Base-by-base conservation (phyloP, 768 basidiomycete genomes). In the Lactifluus hygrophoroides region DNA sequence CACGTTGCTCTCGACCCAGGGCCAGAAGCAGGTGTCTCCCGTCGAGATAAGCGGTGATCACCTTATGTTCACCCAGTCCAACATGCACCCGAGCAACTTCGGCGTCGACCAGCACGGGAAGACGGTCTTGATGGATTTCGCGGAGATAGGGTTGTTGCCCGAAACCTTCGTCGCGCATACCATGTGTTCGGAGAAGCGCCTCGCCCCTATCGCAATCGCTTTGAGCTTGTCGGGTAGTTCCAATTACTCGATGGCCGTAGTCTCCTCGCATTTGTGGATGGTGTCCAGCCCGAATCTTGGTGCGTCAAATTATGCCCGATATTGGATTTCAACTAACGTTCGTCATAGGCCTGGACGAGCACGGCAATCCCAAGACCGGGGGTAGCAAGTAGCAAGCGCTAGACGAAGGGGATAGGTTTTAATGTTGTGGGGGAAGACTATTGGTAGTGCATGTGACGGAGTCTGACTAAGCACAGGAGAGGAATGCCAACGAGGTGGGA, bases 21-120 rank as follows among this genome's bases (percentile, higher is more conserved):
- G 19, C 40, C 40, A 21, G 40, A 21, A 21, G 40, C 19, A 21
- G 40, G 1, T 37, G 21, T 34, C 32, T 21, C 49, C 35, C 3
- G 21, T 50, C 49, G 8, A 9, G 3, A 21, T 71, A 25, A 19
- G 45, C 42, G 43, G 56, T 57, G 70, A 71, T 6, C 62, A 44
- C 32, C 48, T 69, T 13, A 65, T 71, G 35, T 69, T 69, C 66
- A 67, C 54, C 42, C 71, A 71, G 64, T 64, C 69, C 60, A 66
- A 71, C 66, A 66, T 71, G 60, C 3, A 69, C 55, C 8, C 16
- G 35, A 55, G 58, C 61, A 70, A 69, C 60, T 71, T 71, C 53
- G 66, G 58, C 48, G 58, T 71, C 50, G 68, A 70, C 59, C 51
- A 65, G 35, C 13, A 64, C 28, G 67, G 67, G 47, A 66, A 51